Percentiles rank a stretch among this genome's conserved stretches.
phyloP scores from a whole-genome alignment of 2,329 filamentous ascomycete genomes.

The Passalora sequoiae region DNA sequence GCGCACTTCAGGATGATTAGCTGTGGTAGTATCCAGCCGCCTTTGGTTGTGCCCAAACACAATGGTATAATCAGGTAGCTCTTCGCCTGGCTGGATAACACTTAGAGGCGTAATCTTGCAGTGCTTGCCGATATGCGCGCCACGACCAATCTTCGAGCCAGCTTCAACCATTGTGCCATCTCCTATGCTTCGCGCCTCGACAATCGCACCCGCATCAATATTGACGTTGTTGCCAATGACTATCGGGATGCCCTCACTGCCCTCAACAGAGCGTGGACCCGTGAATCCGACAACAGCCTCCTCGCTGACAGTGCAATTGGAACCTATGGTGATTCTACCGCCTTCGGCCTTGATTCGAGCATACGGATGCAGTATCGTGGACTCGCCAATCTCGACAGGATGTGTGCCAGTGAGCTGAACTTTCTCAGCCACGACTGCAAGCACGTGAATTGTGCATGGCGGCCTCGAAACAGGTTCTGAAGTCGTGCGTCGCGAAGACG shows the following conservation, averaged over 20 bases:
- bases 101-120: conserved; percentile 42
- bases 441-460: conserved; percentile 41
- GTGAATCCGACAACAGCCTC: conserved; percentile 38
- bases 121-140: conserved; percentile 44
- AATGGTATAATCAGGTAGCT: conserved; percentile 43
- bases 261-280: conserved; percentile 2
- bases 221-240: conserved; percentile 40
- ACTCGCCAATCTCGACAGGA: conserved; percentile 70
- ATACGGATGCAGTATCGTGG: conserved; percentile 81
- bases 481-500: conserved; percentile 9
- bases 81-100: conserved; percentile 34
- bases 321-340: conserved; percentile 41
- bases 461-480: conserved; percentile 25
- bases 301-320: conserved; percentile 71
- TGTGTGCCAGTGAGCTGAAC: conserved; percentile 61
- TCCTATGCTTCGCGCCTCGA: conserved; percentile 33
- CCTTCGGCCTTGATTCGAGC: conserved; percentile 47
- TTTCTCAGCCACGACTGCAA: conserved; percentile 46
- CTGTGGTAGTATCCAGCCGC: conserved; percentile 38
- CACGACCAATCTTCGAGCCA: conserved; percentile 31
- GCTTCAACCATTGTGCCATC: conserved; percentile 30
- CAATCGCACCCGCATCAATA: conserved; percentile 41
- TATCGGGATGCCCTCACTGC: conserved; percentile 30
- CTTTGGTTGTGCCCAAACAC: conserved; percentile 38
- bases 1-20: conserved; percentile 25